Conservation (phyloP, 208 protist genomes). For the Trypanosoma vivax region DNA sequence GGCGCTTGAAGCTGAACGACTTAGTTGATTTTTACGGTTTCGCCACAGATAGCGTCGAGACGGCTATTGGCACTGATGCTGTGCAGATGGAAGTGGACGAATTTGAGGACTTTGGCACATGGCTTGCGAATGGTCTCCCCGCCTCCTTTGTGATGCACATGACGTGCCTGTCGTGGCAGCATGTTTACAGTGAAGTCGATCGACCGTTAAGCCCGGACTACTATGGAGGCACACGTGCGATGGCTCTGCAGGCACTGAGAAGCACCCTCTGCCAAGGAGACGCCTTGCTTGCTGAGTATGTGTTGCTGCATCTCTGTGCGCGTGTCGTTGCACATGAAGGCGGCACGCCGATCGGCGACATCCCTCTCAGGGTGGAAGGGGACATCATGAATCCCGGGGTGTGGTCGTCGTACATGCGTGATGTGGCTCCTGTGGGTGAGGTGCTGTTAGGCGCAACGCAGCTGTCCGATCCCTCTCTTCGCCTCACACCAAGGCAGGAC, state of each 20-base stretch:
- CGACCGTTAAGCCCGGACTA: slow-evolving; percentile 1
- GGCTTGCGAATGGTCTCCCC: slow-evolving; percentile 44
- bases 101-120: slow-evolving; percentile 34
- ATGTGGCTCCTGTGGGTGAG: slow-evolving; percentile 49
- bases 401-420: slow-evolving; percentile 39
- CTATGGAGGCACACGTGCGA: slow-evolving; percentile 11
- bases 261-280: slow-evolving; percentile 45
- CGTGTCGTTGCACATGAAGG: slow-evolving; percentile 36
- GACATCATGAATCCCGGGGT: slow-evolving; percentile 14
- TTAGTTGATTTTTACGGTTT: slow-evolving; percentile 75
- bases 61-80: neutral
- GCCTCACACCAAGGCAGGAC: slow-evolving; percentile 42
- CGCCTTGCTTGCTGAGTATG: slow-evolving; percentile 48
- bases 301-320: slow-evolving; percentile 68
- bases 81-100: slow-evolving; percentile 26
- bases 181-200: slow-evolving; percentile 20
- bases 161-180: slow-evolving; percentile 22
- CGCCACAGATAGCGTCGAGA: slow-evolving; percentile 32
- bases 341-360: slow-evolving; percentile 59
- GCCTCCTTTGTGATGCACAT: slow-evolving; percentile 38
- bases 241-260: slow-evolving; percentile 20
- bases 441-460: slow-evolving; percentile 28
- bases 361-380: slow-evolving; percentile 53
- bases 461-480: neutral
- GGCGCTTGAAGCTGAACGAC: slow-evolving; percentile 48